A percentile compares a stretch with the other conserved stretches of the same genome.
phyloP scores from a whole-genome alignment of 2,329 filamentous ascomycete genomes.

The Aspergillus eucalypticola region DNA sequence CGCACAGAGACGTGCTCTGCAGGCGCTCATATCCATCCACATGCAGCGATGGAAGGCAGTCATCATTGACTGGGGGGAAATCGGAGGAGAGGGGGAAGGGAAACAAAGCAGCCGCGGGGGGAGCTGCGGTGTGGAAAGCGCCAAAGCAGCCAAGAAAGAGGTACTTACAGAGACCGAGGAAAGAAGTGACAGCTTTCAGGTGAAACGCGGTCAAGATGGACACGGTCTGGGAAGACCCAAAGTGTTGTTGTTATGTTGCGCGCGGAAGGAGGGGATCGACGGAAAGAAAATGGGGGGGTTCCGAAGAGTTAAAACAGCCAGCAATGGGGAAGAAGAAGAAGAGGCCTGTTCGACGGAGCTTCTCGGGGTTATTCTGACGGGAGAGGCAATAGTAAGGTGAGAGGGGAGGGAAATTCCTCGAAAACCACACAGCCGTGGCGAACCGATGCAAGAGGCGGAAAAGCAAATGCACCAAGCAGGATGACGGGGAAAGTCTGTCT shows the following conservation, averaged over 20 bases:
- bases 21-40: neutral
- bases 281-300: neutral
- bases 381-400: neutral
- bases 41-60: neutral
- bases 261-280: neutral
- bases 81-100: neutral
- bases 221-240: neutral
- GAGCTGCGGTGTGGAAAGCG: constrained; percentile 3
- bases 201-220: neutral
- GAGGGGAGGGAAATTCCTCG: neutral
- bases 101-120: constrained; percentile 3
- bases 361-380: constrained; percentile 8
- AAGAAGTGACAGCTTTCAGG: constrained; percentile 3
- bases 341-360: constrained; percentile 8
- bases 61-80: constrained; percentile 9
- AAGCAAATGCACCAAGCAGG: neutral
- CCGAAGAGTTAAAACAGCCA: constrained; percentile 7
- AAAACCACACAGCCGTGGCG: neutral
- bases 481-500: neutral
- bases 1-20: neutral
- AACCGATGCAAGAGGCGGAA: neutral
- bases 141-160: constrained; percentile 1
- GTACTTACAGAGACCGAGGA: constrained; percentile 10
- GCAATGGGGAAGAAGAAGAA: neutral
- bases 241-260: neutral